Evolutionary conservation across 2,329 filamentous ascomycete species (phyloP).

Genomic region (Davidsoniella virescens): DNA sequence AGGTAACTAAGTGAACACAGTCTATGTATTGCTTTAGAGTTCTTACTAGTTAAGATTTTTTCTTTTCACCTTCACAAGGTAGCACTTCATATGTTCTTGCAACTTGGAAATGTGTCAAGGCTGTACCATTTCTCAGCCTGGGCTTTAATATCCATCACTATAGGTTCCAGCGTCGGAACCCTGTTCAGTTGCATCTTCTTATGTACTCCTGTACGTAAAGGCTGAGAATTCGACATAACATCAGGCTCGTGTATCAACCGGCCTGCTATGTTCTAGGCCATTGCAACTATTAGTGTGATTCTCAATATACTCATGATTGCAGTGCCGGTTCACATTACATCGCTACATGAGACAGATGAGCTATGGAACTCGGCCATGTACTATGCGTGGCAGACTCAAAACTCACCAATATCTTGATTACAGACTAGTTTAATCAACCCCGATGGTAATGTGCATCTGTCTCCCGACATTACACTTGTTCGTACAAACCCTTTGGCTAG

Average conservation of each 20-base stretch:
- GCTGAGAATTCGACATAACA: background rate
- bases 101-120: background rate
- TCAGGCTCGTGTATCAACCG: background rate
- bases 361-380: background rate
- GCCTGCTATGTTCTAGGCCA: background rate
- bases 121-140: background rate
- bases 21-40: no score
- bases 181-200: background rate
- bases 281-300: background rate
- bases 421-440: background rate
- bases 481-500: background rate
- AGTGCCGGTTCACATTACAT: background rate
- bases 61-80: background rate
- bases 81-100: background rate
- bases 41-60: background rate
- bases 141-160: background rate
- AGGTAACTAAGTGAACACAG: no score
- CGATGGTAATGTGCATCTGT: constrained; percentile 1
- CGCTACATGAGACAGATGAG: background rate
- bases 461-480: background rate
- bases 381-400: background rate
- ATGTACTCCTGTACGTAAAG: constrained; percentile 1
- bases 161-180: background rate
- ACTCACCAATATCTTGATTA: background rate
- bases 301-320: background rate